A percentile compares a stretch with the other conserved stretches of the same genome.
Conservation (phyloP, 2,329 filamentous ascomycete genomes). For the Chaetomium strumarium region DNA sequence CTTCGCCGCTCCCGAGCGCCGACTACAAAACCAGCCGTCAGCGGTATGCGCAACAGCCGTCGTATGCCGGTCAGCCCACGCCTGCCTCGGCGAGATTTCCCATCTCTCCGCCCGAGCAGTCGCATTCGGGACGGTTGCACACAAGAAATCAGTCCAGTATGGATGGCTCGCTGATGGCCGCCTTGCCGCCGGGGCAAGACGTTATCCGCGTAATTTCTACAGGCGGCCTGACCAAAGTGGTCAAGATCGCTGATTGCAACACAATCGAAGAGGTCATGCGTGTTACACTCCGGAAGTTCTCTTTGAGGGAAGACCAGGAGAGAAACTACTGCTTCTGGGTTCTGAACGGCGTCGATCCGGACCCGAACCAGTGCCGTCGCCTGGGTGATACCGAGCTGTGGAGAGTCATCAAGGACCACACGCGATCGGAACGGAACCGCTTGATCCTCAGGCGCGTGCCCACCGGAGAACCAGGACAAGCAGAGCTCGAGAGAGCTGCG, state of each 20-base stretch:
- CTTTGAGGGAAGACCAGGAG: slow-evolving; percentile 82
- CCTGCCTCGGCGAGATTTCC: slow-evolving; percentile 48
- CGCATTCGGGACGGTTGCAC: slow-evolving; percentile 58
- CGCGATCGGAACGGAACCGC: slow-evolving; percentile 78
- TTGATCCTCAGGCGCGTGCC: slow-evolving; percentile 91
- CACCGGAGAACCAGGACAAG: slow-evolving; percentile 77
- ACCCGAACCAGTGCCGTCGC: slow-evolving; percentile 73
- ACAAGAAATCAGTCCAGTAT: slow-evolving; percentile 76
- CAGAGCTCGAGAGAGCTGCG: slow-evolving; percentile 81
- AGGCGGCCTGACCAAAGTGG: slow-evolving; percentile 83
- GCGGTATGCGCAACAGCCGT: slow-evolving; percentile 47
- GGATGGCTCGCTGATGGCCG: slow-evolving; percentile 80
- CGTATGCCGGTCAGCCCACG: slow-evolving; percentile 27
- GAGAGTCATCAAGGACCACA: slow-evolving; percentile 82
- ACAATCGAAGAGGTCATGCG: slow-evolving; percentile 90
- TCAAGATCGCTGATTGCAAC: slow-evolving; percentile 87
- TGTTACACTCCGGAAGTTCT: slow-evolving; percentile 81
- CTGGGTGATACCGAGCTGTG: slow-evolving; percentile 83
- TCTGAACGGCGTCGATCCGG: slow-evolving; percentile 75
- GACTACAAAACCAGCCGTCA: slow-evolving; percentile 50
- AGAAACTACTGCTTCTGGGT: slow-evolving; percentile 97
- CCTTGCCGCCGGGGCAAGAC: slow-evolving; percentile 77
- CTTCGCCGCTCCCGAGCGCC: slow-evolving; percentile 57
- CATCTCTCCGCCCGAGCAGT: slow-evolving; percentile 58
- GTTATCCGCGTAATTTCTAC: slow-evolving; percentile 92